Evolutionary conservation across 495 filamentous ascomycete genomes (phyloP), one percentile per base, ranked within the genome.

Genomic region (Xylaria intraflava): DNA sequence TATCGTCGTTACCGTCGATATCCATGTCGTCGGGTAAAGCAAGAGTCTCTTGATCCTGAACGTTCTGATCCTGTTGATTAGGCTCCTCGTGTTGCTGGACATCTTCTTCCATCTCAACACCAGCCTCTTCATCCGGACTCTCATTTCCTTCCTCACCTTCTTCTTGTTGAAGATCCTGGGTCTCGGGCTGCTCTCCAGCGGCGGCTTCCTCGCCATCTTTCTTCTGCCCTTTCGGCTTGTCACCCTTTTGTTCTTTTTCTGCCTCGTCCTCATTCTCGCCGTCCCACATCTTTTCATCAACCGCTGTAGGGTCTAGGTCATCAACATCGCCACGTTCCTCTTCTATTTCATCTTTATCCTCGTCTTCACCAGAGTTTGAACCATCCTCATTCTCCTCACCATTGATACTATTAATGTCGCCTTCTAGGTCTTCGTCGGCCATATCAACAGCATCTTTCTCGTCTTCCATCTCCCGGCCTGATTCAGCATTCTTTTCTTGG

Each of bases 221-320:
- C 48, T 77, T 67, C 52, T 80, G 75, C 16, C 87, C 85, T 60
- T 84, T 82, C 9, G 78, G 72, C 58, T 85, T 75, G 56, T 89
- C 79, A n/a, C 83, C 86, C 57, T 89, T 77, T 45, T 90, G 87
- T 42, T 96, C 88, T 60, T 92, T 91, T 48, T 89, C 83, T 26
- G 85, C 75, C 12, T 85, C 74, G 14, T 90, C 85, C 45, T 89
- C 85, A 16, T 78, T 82, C 39, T 80, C 81, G 8, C 87, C 90
- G 69, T 97, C 90, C 93, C 93, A 98, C 74, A 96, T 85, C 73
- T 96, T 97, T 70, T 98, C 93, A 66, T 98, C 93, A 1, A 98
- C 85, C 14, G 90, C 89, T 16, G 82, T 85, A 6, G 88, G 83
- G 58, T 94, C 90, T 17, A 95, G 74, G 58, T 91, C 89, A 74